phyloP scores from a whole-genome alignment of 2,329 filamentous ascomycete species.

The Alternaria sp. region DNA sequence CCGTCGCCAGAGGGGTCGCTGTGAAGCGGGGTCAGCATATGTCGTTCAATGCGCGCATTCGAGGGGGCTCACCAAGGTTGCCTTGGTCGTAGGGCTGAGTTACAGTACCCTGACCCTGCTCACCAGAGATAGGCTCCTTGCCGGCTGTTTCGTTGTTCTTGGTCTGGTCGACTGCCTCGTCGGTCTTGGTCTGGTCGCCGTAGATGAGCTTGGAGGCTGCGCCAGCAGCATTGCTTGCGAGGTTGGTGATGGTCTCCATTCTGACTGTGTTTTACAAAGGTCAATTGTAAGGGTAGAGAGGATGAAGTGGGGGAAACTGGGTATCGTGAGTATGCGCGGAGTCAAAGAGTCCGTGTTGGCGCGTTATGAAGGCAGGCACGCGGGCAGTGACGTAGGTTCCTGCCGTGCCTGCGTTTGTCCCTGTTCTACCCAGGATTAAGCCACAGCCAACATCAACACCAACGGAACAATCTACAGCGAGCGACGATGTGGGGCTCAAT shows the following conservation, averaged over 20 bases:
- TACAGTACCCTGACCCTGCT: conserved; percentile 68
- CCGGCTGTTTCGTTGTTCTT: conserved; percentile 49
- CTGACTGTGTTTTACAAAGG: conserved; percentile 2
- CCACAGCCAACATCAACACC: conserved; percentile 14
- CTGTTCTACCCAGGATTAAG: conserved; percentile 11
- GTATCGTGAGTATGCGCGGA: conserved; percentile 1
- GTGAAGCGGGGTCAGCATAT: conserved; percentile 9
- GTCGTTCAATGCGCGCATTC: neutral
- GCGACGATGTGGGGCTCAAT: conserved; percentile 21
- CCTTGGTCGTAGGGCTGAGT: conserved; percentile 81
- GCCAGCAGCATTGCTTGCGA: conserved; percentile 30
- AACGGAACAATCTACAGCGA: conserved; percentile 20
- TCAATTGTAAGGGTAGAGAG: neutral
- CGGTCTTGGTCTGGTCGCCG: conserved; percentile 36
- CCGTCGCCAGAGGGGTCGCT: conserved; percentile 23
- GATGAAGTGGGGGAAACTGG: neutral
- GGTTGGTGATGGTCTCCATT: conserved; percentile 51
- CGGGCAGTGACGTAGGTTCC: conserved; percentile 27
- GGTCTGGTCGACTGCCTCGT: conserved; percentile 26
- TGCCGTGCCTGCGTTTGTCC: conserved; percentile 17
- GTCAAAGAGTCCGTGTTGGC: conserved; percentile 8
- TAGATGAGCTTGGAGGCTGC: conserved; percentile 48
- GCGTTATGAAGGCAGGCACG: conserved; percentile 19
- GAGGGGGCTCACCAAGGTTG: conserved; percentile 61
- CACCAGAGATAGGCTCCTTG: conserved; percentile 74